These are phyloP conservation scores for Scortechinia acanthostroma DNA, from an alignment of 2,329 filamentous ascomycete genomes.

Conservation along the genomic window DNA sequence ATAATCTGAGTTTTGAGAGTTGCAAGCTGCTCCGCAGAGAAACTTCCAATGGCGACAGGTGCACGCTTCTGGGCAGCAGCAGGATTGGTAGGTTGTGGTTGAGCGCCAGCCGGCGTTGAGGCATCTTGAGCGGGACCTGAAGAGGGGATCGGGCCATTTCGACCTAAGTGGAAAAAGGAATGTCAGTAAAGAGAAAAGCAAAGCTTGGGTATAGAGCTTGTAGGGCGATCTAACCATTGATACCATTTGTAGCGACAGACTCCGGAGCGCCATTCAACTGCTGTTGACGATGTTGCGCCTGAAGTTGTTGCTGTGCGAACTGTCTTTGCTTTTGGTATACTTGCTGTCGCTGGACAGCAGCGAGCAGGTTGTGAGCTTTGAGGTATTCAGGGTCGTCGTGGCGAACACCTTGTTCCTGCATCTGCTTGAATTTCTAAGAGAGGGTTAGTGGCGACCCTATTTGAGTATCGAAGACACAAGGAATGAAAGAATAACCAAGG, in stretches of 20 bases:
- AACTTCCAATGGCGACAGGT: conserved; percentile 25
- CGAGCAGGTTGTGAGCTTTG: conserved; percentile 71
- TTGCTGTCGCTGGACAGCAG: conserved; percentile 58
- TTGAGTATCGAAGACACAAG: no score
- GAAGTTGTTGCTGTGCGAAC: conserved; percentile 33
- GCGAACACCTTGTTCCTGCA: conserved; percentile 79
- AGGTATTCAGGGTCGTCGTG: conserved; percentile 80
- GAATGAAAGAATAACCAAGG: background rate
- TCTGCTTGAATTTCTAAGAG: conserved; percentile 74
- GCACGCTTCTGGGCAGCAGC: conserved; percentile 2
- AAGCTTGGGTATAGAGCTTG: background rate
- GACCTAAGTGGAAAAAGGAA: background rate
- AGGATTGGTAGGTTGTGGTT: background rate
- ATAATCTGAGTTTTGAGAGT: conserved; percentile 60
- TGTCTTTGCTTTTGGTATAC: background rate
- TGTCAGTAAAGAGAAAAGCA: no score
- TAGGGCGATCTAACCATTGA: background rate
- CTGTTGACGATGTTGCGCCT: conserved; percentile 34
- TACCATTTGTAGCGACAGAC: conserved; percentile 21
- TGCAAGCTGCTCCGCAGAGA: conserved; percentile 57
- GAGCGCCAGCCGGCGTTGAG: background rate
- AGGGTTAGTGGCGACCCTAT: no score
- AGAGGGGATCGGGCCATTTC: background rate
- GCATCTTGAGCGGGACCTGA: background rate
- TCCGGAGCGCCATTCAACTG: conserved; percentile 12